Evolutionary conservation across 108 stramenopile genomes (phyloP), one percentile per base, ranked within the genome.

Genomic region (Cyclotella choctawhatcheeana): DNA sequence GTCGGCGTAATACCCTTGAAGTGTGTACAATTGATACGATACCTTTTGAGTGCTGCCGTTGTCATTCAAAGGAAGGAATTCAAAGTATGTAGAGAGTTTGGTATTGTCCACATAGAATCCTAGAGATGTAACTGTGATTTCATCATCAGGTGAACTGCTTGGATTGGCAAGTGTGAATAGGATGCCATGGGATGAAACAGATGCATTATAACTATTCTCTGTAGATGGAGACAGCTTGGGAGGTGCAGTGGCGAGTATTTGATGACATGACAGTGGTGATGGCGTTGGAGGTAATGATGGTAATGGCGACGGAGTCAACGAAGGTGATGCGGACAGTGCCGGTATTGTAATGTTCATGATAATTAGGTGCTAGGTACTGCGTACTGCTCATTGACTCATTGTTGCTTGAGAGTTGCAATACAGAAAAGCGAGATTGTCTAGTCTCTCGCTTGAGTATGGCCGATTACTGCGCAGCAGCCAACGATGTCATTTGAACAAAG

Each of bases 1-100:
- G 50, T 74, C 64, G 14, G 64, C 73, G 37, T 74, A 74, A 30
- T 65, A 56, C 26, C 73, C 73, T 33, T 30, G 45, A 6, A 54
- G n/a, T 10, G 73, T 65, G 55, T 58, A 74, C n/a, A 74, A 63
- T 74, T 74, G 63, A 22, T 65, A 74, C 2, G 60, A 22, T 21
- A 61, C 7, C 3, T 7, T 32, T 13, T 51, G 21, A 0, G 45
- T 52, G 4, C 29, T 14, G n/a, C n/a, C n/a, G n/a, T n/a, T n/a
- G n/a, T n/a, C n/a, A 27, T 14, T 64, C 2, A 12, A 13, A 21
- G 6, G 16, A 13, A 10, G 22, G 1, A 21, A 4, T 7, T 14
- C 8, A 35, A 51, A 53, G 13, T 53, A 67, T 20, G 34, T 30
- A 8, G 66, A 67, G 5, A 67, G 33, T 13, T 25, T 21, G 10